phyloP scores from a whole-genome alignment of 2,329 filamentous ascomycete genomes.

The Dichotomopilus funicola region DNA sequence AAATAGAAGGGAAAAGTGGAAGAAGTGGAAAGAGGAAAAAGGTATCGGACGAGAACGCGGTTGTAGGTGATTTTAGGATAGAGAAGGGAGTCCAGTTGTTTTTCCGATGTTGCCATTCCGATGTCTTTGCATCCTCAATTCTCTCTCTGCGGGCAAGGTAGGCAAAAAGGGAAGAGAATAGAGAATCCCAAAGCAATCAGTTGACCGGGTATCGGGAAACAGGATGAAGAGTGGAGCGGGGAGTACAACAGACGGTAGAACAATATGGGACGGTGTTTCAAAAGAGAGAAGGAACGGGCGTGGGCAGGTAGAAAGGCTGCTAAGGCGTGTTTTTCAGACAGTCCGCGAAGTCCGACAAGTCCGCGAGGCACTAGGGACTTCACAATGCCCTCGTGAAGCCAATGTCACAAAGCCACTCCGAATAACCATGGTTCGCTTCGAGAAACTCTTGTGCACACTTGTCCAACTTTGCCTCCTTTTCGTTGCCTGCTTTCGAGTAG shows the following conservation, averaged over 20 bases:
- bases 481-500: background rate
- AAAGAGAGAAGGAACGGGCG: background rate
- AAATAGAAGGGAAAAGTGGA: slow-evolving; percentile 6
- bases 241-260: background rate
- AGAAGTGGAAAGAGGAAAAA: background rate
- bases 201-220: background rate
- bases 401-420: slow-evolving; percentile 10
- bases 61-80: slow-evolving; percentile 4
- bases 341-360: no score
- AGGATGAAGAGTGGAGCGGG: slow-evolving; percentile 6
- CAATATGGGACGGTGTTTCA: background rate
- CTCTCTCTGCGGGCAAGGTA: background rate
- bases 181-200: background rate
- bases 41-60: slow-evolving; percentile 5
- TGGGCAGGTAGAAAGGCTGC: background rate
- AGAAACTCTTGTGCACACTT: background rate
- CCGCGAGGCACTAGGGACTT: no score
- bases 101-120: slow-evolving; percentile 17
- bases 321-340: no score
- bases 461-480: background rate
- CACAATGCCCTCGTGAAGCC: no score
- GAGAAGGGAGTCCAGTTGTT: slow-evolving; percentile 9
- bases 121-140: background rate
- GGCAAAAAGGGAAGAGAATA: background rate
- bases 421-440: background rate